Evolutionary conservation across 1,284 basidiomycete species (phyloP).

Genomic region (Puccinia triticina): DNA sequence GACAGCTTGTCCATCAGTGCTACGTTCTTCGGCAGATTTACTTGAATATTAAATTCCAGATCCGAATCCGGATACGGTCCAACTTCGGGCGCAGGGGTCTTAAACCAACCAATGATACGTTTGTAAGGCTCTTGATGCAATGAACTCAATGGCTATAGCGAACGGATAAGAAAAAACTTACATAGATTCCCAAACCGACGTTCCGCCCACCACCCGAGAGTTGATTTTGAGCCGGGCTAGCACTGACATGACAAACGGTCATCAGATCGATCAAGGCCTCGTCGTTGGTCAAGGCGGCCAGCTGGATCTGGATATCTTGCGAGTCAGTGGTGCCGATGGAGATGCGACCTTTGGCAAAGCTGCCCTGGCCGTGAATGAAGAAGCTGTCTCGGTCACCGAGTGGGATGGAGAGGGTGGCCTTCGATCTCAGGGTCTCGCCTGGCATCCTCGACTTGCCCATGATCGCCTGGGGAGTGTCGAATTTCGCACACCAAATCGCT

Average conservation of each 20-base stretch:
- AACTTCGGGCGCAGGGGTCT: conserved; percentile 48
- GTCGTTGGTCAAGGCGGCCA: conserved; percentile 36
- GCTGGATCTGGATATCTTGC: conserved; percentile 22
- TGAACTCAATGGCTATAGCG: background rate
- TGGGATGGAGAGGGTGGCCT: conserved; percentile 7
- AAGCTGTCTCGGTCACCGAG: conserved; percentile 23
- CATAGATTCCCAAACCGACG: conserved; percentile 45
- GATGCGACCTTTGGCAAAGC: conserved; percentile 48
- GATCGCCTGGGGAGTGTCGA: conserved; percentile 5
- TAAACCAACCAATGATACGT: background rate
- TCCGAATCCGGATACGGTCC: conserved; percentile 48
- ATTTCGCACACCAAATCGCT: conserved; percentile 38
- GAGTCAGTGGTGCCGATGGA: conserved; percentile 29
- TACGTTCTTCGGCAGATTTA: conserved; percentile 19
- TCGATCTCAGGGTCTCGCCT: conserved; percentile 6
- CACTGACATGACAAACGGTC: conserved; percentile 40
- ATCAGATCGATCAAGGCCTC: conserved; percentile 42
- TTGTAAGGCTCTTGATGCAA: background rate
- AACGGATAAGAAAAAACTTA: background rate
- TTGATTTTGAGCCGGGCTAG: background rate
- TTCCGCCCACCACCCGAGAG: background rate
- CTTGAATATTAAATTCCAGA: conserved; percentile 38
- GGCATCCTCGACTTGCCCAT: background rate
- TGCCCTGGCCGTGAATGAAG: conserved; percentile 45
- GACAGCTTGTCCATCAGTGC: background rate